Conservation (phyloP, 192 early-diverging fungal species). For the Podila horticola region DNA sequence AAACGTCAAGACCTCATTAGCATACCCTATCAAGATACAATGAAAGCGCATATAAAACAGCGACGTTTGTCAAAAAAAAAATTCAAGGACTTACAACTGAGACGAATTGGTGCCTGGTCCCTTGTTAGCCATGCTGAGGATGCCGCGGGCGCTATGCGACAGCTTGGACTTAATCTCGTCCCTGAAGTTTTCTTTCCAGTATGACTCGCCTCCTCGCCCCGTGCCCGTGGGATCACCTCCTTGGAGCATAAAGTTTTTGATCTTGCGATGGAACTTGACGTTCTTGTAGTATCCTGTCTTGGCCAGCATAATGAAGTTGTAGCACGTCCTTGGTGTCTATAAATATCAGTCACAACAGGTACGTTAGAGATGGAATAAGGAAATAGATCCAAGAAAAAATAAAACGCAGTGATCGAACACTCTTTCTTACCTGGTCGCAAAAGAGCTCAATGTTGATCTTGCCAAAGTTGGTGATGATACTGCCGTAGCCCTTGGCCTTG, state of each 20-base stretch:
- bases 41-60: constrained; percentile 1
- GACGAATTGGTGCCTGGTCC: constrained; percentile 92
- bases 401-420: background rate
- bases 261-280: constrained; percentile 86
- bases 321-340: constrained; percentile 84
- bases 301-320: constrained; percentile 92
- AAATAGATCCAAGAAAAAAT: background rate
- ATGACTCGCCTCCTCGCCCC: constrained; percentile 86
- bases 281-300: constrained; percentile 89
- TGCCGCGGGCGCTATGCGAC: constrained; percentile 82
- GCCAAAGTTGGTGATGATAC: constrained; percentile 85
- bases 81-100: constrained; percentile 65
- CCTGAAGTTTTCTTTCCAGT: constrained; percentile 71
- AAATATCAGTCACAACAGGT: no score
- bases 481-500: constrained; percentile 82
- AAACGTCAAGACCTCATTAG: constrained; percentile 50
- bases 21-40: constrained; percentile 25
- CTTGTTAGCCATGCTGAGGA: constrained; percentile 96
- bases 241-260: constrained; percentile 98
- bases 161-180: constrained; percentile 76
- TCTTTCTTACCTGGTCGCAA: constrained; percentile 69
- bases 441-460: constrained; percentile 84
- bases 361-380: no score
- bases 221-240: constrained; percentile 97
- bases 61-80: background rate